These are phyloP conservation scores for Flaveria trinervia DNA, from an alignment of 129 eudicot species.

Conservation along the genomic window DNA sequence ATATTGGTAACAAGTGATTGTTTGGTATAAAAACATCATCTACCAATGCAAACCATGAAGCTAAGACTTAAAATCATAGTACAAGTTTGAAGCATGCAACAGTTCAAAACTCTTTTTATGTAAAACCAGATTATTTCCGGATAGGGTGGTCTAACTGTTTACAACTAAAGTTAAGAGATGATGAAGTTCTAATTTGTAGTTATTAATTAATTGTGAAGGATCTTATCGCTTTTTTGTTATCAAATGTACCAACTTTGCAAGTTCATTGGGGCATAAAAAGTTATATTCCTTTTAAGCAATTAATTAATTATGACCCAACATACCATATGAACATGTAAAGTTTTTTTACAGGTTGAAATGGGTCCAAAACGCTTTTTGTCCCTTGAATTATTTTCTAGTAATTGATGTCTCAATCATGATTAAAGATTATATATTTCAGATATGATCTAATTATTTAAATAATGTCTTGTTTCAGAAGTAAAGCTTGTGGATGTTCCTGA, in stretches of 20 bases:
- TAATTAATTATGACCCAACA: too few species aligned
- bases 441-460: not conserved
- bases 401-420: not conserved
- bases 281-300: not conserved
- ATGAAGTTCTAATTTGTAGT: too few species aligned
- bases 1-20: not conserved
- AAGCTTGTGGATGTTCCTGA: constrained; percentile 95
- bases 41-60: not conserved
- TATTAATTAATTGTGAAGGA: too few species aligned
- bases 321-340: too few species aligned
- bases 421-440: not conserved
- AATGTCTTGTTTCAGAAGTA: constrained; percentile 50
- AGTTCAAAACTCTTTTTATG: too few species aligned
- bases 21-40: not conserved
- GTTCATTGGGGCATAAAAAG: not conserved
- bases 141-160: too few species aligned
- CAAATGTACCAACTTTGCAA: too few species aligned
- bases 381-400: not conserved
- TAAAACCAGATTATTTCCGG: too few species aligned
- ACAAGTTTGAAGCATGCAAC: too few species aligned
- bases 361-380: not conserved
- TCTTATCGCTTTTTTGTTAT: too few species aligned
- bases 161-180: too few species aligned
- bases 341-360: not conserved
- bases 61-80: too few species aligned